Percentiles rank a stretch among this genome's conserved stretches.
These are phyloP conservation scores for Alternaria sp. DNA, from an alignment of 2,329 filamentous ascomycete genomes.

Conservation along the genomic window DNA sequence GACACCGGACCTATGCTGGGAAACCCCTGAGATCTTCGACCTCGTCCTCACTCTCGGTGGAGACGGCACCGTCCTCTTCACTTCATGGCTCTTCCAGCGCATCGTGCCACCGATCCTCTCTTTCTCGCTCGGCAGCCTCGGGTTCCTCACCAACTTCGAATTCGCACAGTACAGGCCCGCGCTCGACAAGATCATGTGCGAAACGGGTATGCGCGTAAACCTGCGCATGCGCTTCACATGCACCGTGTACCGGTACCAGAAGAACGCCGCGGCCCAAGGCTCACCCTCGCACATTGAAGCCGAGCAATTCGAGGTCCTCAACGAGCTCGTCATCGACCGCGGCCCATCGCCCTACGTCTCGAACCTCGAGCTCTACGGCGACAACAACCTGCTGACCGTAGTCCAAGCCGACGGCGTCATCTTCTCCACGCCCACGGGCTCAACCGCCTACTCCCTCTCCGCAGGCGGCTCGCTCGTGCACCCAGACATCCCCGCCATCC, in stretches of 20 bases:
- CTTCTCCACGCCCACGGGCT: conserved; percentile 91
- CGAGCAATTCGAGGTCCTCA: conserved; percentile 97
- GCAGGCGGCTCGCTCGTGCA: conserved; percentile 95
- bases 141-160: conserved; percentile 88
- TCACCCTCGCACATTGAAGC: conserved; percentile 77
- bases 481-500: conserved; percentile 94
- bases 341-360: conserved; percentile 97
- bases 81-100: conserved; percentile 90
- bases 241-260: conserved; percentile 81
- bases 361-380: conserved; percentile 93
- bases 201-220: conserved; percentile 95
- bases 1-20: conserved; percentile 96
- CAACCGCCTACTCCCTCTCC: conserved; percentile 92
- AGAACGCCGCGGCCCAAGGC: conserved; percentile 50
- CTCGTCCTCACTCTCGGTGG: conserved; percentile 87
- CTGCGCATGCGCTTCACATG: conserved; percentile 99
- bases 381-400: conserved; percentile 92
- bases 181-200: conserved; percentile 88
- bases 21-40: conserved; percentile 91
- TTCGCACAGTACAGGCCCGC: conserved; percentile 88
- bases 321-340: conserved; percentile 97
- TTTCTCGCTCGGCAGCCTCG: conserved; percentile 82
- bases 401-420: conserved; percentile 98
- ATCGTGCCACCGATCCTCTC: conserved; percentile 85
- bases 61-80: conserved; percentile 86